phyloP scores from a whole-genome alignment of 768 basidiomycete species.

The Podaxis sp. region DNA sequence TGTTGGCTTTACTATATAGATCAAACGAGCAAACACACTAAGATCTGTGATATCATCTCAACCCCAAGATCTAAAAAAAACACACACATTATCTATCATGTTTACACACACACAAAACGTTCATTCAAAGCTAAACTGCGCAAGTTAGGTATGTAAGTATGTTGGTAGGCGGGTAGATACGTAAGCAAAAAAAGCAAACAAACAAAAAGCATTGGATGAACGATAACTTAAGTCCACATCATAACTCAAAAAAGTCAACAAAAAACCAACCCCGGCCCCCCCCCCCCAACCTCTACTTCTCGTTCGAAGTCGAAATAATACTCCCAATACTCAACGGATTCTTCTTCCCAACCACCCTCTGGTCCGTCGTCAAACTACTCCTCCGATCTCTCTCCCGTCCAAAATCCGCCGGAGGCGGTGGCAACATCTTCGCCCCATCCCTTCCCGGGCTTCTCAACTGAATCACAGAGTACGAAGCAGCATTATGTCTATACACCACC shows the following conservation, averaged over 20 bases:
- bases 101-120: too few species aligned
- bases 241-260: too few species aligned
- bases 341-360: slow-evolving; percentile 42
- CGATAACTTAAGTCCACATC: too few species aligned
- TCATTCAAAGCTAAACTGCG: too few species aligned
- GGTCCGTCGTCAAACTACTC: slow-evolving; percentile 14
- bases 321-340: slow-evolving; percentile 69
- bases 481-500: not conserved
- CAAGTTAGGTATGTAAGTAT: too few species aligned
- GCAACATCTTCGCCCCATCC: slow-evolving; percentile 21
- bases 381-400: slow-evolving; percentile 20
- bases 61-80: slow-evolving; percentile 23
- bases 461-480: slow-evolving; percentile 24
- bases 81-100: too few species aligned
- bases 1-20: slow-evolving; percentile 19
- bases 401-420: slow-evolving; percentile 18
- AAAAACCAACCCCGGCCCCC: not conserved
- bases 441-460: slow-evolving; percentile 35
- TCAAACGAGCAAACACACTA: too few species aligned
- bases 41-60: not conserved
- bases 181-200: too few species aligned
- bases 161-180: too few species aligned
- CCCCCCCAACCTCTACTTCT: slow-evolving; percentile 17
- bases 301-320: slow-evolving; percentile 55
- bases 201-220: too few species aligned